A percentile compares a stretch with the other conserved stretches of the same genome.
These are phyloP conservation scores for Pleomassaria siparia DNA, from an alignment of 2,329 filamentous ascomycete species.

Conservation along the genomic window DNA sequence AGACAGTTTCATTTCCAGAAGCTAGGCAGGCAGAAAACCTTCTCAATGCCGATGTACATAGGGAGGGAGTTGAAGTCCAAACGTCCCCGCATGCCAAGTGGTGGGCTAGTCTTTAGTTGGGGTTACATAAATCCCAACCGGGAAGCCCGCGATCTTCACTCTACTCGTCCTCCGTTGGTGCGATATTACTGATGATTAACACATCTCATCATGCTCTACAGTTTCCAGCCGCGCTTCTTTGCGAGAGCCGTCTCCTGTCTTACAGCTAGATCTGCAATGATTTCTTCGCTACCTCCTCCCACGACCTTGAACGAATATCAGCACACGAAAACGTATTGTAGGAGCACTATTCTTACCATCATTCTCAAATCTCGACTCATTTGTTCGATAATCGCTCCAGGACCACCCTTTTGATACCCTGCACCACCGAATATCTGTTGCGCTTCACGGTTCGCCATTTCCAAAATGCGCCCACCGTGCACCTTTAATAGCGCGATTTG, in stretches of 20 bases:
- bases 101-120: background rate
- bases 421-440: constrained; percentile 59
- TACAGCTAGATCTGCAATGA: constrained; percentile 56
- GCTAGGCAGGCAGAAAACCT: background rate
- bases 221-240: constrained; percentile 48
- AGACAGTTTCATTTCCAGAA: background rate
- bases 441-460: constrained; percentile 54
- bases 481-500: constrained; percentile 51
- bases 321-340: background rate
- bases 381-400: constrained; percentile 55
- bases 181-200: background rate
- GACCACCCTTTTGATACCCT: constrained; percentile 53
- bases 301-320: constrained; percentile 42
- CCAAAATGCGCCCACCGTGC: constrained; percentile 52
- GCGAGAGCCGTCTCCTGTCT: constrained; percentile 49
- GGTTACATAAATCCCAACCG: background rate
- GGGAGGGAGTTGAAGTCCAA: background rate
- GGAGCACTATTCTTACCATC: constrained; percentile 43
- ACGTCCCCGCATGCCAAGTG: constrained; percentile 1
- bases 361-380: constrained; percentile 56
- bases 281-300: constrained; percentile 57
- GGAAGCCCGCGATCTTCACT: background rate
- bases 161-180: background rate
- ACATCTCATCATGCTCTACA: constrained; percentile 27
- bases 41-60: too few species aligned